phyloP scores from a whole-genome alignment of 2,329 filamentous ascomycete genomes.

The Colletotrichum sp. region DNA sequence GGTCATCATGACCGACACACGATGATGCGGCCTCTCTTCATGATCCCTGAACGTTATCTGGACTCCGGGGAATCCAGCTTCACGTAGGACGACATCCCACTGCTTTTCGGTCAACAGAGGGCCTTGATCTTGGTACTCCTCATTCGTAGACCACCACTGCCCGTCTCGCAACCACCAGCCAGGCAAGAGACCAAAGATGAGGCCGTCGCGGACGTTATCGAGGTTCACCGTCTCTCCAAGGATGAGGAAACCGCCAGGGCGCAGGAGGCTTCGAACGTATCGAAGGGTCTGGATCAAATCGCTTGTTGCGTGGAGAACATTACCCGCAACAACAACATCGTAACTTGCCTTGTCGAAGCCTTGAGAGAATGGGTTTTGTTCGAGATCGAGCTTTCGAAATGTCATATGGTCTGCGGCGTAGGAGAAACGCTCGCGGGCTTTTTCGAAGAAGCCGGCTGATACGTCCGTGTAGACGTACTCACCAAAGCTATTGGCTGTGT shows the following conservation, averaged over 20 bases:
- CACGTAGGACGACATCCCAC: conserved; percentile 24
- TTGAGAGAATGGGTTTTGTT: conserved; percentile 31
- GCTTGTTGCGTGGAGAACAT: conserved; percentile 32
- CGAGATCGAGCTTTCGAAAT: conserved; percentile 33
- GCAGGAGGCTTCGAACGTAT: conserved; percentile 25
- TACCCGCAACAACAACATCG: conserved; percentile 39
- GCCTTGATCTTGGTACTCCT: conserved; percentile 22
- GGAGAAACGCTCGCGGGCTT: conserved; percentile 32
- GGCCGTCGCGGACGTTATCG: conserved; percentile 13
- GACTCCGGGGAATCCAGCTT: conserved; percentile 22
- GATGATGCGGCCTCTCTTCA: neutral
- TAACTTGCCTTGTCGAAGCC: conserved; percentile 34
- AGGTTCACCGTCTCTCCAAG: conserved; percentile 23
- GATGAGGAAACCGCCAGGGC: conserved; percentile 31
- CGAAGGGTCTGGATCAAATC: conserved; percentile 25
- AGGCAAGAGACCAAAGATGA: conserved; percentile 36
- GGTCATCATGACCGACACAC: neutral
- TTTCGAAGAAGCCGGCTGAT: conserved; percentile 44
- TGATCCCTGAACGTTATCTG: conserved; percentile 28
- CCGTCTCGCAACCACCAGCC: conserved; percentile 39
- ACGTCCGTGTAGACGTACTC: conserved; percentile 51
- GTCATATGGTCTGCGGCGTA: conserved; percentile 21
- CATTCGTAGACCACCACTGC: neutral
- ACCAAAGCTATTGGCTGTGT: conserved; percentile 2
- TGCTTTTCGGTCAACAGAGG: conserved; percentile 25